Evolutionary conservation across 2,329 filamentous ascomycete genomes (phyloP).

Genomic region (Trichoderma brevicompactum): DNA sequence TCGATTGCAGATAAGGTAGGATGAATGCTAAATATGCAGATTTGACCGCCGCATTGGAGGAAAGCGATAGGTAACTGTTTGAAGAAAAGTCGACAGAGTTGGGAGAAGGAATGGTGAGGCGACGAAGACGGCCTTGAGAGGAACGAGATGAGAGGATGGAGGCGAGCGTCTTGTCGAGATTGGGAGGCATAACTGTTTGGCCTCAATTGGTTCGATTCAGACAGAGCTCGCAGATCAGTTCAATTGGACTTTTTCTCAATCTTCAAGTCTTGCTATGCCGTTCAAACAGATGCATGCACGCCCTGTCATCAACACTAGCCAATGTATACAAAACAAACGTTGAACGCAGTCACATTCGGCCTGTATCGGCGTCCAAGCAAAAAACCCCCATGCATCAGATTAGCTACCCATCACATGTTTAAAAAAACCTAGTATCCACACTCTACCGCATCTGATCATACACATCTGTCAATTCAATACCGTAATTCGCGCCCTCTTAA

Average conservation of each 20-base stretch:
- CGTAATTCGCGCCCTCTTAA: background rate
- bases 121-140: slow-evolving; percentile 47
- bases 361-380: slow-evolving; percentile 12
- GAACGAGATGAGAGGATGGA: slow-evolving; percentile 39
- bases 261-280: background rate
- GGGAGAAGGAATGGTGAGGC: slow-evolving; percentile 62
- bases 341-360: slow-evolving; percentile 13
- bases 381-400: background rate
- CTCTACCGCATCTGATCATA: no score
- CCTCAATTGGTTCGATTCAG: background rate
- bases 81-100: slow-evolving; percentile 77
- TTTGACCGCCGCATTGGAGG: slow-evolving; percentile 55
- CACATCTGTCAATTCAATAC: slow-evolving; percentile 8
- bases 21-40: slow-evolving; percentile 63
- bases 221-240: background rate
- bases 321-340: background rate
- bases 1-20: slow-evolving; percentile 48
- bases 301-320: background rate
- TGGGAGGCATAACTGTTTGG: slow-evolving; percentile 1
- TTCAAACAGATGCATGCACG: background rate
- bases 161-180: slow-evolving; percentile 39
- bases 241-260: background rate
- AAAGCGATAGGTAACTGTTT: slow-evolving; percentile 79
- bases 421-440: background rate
- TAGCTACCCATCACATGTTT: slow-evolving; percentile 10